Conservation (phyloP, 352 stramenopile genomes). For the Thraustochytrium sp. region DNA sequence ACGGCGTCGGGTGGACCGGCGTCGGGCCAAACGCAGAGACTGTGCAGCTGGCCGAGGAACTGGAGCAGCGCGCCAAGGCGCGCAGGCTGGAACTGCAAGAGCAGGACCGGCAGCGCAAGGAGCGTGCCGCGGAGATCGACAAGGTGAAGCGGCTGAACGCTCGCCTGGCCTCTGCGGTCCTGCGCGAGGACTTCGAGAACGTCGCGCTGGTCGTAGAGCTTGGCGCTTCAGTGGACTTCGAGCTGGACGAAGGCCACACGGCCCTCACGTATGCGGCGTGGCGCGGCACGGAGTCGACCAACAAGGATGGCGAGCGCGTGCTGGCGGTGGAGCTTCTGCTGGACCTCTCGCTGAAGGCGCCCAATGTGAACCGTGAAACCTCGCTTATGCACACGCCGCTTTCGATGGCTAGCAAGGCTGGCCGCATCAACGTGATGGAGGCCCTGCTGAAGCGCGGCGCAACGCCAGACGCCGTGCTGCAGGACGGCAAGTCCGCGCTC, state of each 20-base stretch:
- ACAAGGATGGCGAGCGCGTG: slow-evolving; percentile 4
- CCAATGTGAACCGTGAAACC: slow-evolving; percentile 31
- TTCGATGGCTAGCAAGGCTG: slow-evolving; percentile 46
- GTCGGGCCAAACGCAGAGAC: neutral
- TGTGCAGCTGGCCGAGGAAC: neutral
- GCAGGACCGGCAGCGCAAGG: neutral
- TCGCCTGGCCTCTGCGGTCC: slow-evolving; percentile 48
- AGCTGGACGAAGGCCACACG: slow-evolving; percentile 51
- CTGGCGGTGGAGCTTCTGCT: slow-evolving; percentile 27
- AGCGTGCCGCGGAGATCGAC: neutral
- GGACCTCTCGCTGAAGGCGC: neutral
- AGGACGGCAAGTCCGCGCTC: slow-evolving; percentile 45
- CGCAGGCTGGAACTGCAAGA: neutral
- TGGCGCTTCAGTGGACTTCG: slow-evolving; percentile 51
- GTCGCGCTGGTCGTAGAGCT: slow-evolving; percentile 49
- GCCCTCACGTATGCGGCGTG: slow-evolving; percentile 34
- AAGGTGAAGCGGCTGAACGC: neutral
- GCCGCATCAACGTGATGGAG: slow-evolving; percentile 47
- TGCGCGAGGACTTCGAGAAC: slow-evolving; percentile 46
- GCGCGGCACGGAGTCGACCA: slow-evolving; percentile 3
- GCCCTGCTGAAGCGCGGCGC: slow-evolving; percentile 50
- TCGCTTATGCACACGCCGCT: slow-evolving; percentile 34
- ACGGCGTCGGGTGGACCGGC: neutral
- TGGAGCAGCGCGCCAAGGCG: neutral
- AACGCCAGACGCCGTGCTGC: slow-evolving; percentile 32